Base-by-base conservation (phyloP, 495 filamentous ascomycete species). In the Bathelium albidoporum region DNA sequence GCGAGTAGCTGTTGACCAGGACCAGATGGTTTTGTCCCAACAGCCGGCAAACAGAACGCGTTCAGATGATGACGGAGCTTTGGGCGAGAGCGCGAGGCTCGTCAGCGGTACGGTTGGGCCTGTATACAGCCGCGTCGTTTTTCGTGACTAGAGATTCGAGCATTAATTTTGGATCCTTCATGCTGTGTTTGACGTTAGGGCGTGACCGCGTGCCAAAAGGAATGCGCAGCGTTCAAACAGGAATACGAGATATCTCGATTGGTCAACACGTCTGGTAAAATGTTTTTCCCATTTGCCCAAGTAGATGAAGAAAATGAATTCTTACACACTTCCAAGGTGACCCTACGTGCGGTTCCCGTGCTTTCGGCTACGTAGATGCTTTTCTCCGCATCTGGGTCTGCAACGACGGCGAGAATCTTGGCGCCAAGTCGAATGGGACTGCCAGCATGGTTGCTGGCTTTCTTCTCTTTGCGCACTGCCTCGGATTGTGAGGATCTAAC, bases 1-100 rank as follows among this genome's bases (percentile, higher is more conserved):
- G 28, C 78, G 76, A 1, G 83, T 84, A 22, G 76, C 68, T 39
- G 85, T 77, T 66, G 87, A 80, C 89, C 89, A 96, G 34, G 89
- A 88, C 85, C 86, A 96, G 45, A 97, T 81, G 26, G 80, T 78
- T 73, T 95, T 96, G 77, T 98, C 91, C 94, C 94, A 98, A 65
- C 87, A 89, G 28, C 91, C 91, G 31, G 89, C 89, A 73, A 91
- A 97, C 58, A 97, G 66, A 1, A 81, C 83, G n/a, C 36, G 62
- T 44, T 55, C 14, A 52, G 59, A 31, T 20, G 39, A 39, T 2
- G 62, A 22, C 2, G 55, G 12, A 32, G 39, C 59, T 26, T 76
- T 76, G 0, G 83, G 79, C 32, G 87, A 85, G 32, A 96, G 77
- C 31, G 87, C 86, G 58, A 97, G 72, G 66, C 85, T 88, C 26